These are phyloP conservation scores for Thinopyrum elongatum DNA, from an alignment of 176 grass and related monocot genomes.

Conservation along the genomic window DNA sequence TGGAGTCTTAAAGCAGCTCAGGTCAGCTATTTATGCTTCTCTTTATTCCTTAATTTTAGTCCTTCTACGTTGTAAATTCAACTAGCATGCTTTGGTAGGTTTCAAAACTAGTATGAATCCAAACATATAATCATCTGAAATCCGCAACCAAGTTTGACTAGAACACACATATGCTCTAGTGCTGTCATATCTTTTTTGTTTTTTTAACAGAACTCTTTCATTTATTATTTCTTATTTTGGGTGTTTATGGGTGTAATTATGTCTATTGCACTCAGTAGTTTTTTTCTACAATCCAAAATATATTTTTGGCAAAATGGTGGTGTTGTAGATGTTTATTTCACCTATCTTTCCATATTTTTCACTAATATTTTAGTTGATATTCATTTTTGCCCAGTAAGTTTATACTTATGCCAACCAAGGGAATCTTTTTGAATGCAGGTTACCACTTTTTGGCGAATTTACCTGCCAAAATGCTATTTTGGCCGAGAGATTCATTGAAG, in stretches of 20 bases:
- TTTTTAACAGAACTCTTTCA: background rate
- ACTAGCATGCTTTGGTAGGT: background rate
- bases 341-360: background rate
- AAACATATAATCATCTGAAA: conserved; percentile 1
- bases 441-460: conserved; percentile 88
- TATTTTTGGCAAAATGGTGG: background rate
- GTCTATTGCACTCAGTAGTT: background rate
- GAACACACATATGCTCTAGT: background rate
- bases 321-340: background rate
- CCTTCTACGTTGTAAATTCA: background rate
- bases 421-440: conserved; percentile 42
- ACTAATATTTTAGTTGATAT: background rate
- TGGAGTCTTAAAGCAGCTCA: conserved; percentile 87
- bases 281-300: background rate
- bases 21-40: conserved; percentile 39
- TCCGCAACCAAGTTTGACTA: background rate
- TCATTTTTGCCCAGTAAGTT: background rate
- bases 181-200: background rate
- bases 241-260: background rate
- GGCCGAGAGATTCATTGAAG: conserved; percentile 95
- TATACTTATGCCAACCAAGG: background rate
- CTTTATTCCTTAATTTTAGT: conserved; percentile 3
- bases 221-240: background rate
- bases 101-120: background rate
- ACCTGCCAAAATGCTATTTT: conserved; percentile 94